Base-by-base conservation (phyloP, 2,329 filamentous ascomycete species). In the Colletotrichum cuscutae region DNA sequence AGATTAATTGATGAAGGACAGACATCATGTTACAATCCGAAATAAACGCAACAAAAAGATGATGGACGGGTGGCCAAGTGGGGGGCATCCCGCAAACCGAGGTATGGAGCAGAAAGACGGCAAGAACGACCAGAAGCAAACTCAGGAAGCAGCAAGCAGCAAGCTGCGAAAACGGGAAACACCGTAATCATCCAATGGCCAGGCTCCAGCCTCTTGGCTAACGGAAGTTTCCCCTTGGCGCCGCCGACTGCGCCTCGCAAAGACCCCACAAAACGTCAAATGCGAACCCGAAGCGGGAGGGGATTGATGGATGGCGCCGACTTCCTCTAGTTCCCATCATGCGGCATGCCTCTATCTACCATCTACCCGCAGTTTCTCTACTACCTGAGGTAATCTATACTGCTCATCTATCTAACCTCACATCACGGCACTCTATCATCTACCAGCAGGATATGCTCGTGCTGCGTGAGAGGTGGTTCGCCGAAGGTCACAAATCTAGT, bases 211-310 rank as follows among this genome's bases (percentile, higher is more conserved):
- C 46, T 54, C 46, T 65, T 58, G 46, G 67, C 60, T n/a, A 35
- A 72, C 60, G 46, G 59, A 70, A 64, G 42, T 35, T 69, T 30
- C 62, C 28, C 7, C 70, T 72, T 72, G 66, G 70, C 70, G 42
- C 15, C 58, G 30, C 60, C 53, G 42, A 46, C 66, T 72, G 70
- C 66, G 70, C 70, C 70, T 70, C 70, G 9, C 13, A 19, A 19
- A 3, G 12, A 24, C 46, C 37, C 70, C 65, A 69, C 49, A 60
- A 6, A 42, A 59, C 24, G 28, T 58, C 42, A 19, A 35, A 8
- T n/a, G 42, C 37, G 19, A 49, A 22, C 22, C 19, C 26, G 11
- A 52, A 42, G 64, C n/a, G 13, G 26, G 52, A 65, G 58, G 35
- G 24, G 15, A 24, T 9, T 9, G 63, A 22, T n/a, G 28, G 56